Base-by-base conservation (phyloP, 129 eudicot species). In the Flaveria linearis region DNA sequence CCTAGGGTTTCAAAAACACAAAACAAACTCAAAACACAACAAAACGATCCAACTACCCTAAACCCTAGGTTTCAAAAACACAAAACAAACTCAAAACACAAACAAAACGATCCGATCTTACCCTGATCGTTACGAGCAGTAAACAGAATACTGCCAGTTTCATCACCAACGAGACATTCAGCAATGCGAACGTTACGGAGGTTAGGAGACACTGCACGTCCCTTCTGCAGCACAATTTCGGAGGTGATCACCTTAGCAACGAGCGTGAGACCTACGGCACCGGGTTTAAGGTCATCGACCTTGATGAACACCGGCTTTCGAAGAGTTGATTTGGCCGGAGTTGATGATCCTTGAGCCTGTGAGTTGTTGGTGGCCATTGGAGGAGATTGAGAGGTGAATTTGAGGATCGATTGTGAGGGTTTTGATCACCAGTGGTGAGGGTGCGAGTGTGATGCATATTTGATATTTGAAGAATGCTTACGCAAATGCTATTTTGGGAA, bases 121-220 rank as follows among this genome's bases (percentile, higher is more conserved):
- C 85, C 85, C 74, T 82, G 86, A 64, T 77, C 80, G 58, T 82
- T 82, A 64, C 86, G 86, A 67, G 86, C 86, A 68, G 82, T 73
- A 72, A 82, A 78, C 26, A 77, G 69, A 36, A 82, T 73, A 8
- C 53, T 17, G 9, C 83, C 82, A 25, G 83, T 78, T 62, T 82
- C 80, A 73, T 82, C 86, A 16, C 86, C 83, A 73, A 82, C 53
- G 47, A 82, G 83, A 50, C 86, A 82, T 50, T 82, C 83, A 43
- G 76, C 76, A 68, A 82, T 73, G 72, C 86, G 72, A 78, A 71
- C 75, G 9, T 74, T 57, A 77, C 80, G 73, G 12, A 57, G 63
- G 41, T 15, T 58, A 2, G 62, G 57, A 62, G 77, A 61, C 15
- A 18, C 82, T 2, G 82, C 74, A 51, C 68, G 56, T 58, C 82